Percentiles rank a stretch among this genome's conserved stretches.
These are phyloP conservation scores for Aspergillus brunneoviolaceus DNA, from an alignment of 2,329 filamentous ascomycete genomes.

Conservation along the genomic window DNA sequence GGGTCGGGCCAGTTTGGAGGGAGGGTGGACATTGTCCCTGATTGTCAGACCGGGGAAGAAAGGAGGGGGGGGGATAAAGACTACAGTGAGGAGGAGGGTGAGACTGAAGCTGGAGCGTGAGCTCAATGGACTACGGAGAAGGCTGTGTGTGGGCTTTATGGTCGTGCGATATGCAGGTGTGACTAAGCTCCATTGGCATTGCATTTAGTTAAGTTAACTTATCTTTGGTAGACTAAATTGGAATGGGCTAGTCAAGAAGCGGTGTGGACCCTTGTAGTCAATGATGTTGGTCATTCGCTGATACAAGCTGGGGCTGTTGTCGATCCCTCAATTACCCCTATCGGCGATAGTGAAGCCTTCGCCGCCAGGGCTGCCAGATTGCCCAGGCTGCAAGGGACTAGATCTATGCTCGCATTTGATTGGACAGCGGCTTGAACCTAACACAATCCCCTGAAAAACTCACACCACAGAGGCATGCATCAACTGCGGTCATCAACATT, in stretches of 20 bases:
- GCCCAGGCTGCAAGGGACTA: too few species aligned
- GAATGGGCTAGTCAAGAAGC: neutral
- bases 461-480: too few species aligned
- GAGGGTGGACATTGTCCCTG: neutral
- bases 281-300: neutral
- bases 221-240: neutral
- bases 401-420: too few species aligned
- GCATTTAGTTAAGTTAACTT: too few species aligned
- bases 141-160: neutral
- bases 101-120: neutral
- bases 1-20: neutral
- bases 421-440: too few species aligned
- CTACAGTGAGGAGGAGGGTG: neutral
- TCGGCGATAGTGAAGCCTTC: neutral
- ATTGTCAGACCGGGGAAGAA: too few species aligned
- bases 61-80: neutral
- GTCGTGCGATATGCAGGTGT: neutral
- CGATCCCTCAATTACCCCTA: neutral
- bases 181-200: neutral
- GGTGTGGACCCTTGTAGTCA: neutral
- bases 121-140: neutral
- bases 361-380: neutral
- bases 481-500: too few species aligned
- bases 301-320: neutral
- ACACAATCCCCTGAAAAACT: too few species aligned